phyloP scores from a whole-genome alignment of 1,139 yeast species.

The Nakaseomyces delphensis region DNA sequence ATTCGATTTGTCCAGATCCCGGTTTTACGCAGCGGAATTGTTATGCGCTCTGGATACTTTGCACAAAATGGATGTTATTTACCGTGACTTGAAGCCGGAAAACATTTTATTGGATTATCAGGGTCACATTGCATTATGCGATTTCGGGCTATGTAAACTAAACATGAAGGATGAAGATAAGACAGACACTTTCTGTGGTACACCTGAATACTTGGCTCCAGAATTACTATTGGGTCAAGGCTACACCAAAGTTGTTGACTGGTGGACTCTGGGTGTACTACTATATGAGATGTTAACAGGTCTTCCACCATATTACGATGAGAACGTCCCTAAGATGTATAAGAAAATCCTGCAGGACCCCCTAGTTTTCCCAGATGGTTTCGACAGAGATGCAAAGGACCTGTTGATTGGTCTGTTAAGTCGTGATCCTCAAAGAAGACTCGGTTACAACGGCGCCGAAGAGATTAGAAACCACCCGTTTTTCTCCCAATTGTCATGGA shows the following conservation, averaged over 20 bases:
- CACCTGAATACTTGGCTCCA: constrained; percentile 93
- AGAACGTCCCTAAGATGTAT: constrained; percentile 88
- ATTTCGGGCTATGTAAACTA: constrained; percentile 88
- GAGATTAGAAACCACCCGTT: constrained; percentile 83
- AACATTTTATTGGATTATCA: constrained; percentile 86
- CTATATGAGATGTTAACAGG: constrained; percentile 94
- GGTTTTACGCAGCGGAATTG: constrained; percentile 89
- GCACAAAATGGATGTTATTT: constrained; percentile 84
- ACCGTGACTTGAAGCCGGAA: constrained; percentile 91
- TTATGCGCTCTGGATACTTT: constrained; percentile 84
- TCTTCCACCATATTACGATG: constrained; percentile 90
- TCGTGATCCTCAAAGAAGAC: constrained; percentile 73
- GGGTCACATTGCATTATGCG: constrained; percentile 94
- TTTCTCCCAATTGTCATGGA: constrained; percentile 88
- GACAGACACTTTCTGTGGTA: constrained; percentile 91
- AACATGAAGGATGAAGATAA: constrained; percentile 82
- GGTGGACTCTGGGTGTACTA: constrained; percentile 94
- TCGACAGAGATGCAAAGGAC: constrained; percentile 82
- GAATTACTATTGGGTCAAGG: constrained; percentile 85
- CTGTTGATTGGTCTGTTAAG: constrained; percentile 67
- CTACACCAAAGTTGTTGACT: constrained; percentile 87
- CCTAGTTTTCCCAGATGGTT: constrained; percentile 73
- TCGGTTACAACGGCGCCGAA: constrained; percentile 72
- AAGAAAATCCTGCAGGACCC: constrained; percentile 85
- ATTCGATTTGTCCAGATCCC: constrained; percentile 77